phyloP scores from a whole-genome alignment of 306 rosid genomes.

The cucumber (Cucumis sativus) region Cucumber_9930_V3 NC_026661.2:14904001-14904500 shows the following conservation, averaged over 20 bases:
- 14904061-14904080: slow-evolving; percentile 20
- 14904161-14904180: too few species aligned
- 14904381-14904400: neutral
- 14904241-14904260: neutral
- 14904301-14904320: slow-evolving; percentile 1
- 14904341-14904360: neutral
- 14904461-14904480: neutral
- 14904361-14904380: neutral
- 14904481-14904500: neutral
- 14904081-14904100: slow-evolving; percentile 2
- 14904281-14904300: slow-evolving; percentile 10
- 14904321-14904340: neutral
- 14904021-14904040: too few species aligned
- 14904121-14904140: too few species aligned
- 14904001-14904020: too few species aligned
- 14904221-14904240: neutral
- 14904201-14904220: neutral
- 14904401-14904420: neutral
- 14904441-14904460: neutral
- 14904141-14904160: too few species aligned
- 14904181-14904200: too few species aligned
- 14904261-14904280: neutral
- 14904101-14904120: too few species aligned
- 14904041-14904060: neutral
- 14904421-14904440: neutral